Evolutionary conservation across 2,329 filamentous ascomycete species (phyloP), one percentile per base, ranked within the genome.

Genomic region (Alternaria sp.): DNA sequence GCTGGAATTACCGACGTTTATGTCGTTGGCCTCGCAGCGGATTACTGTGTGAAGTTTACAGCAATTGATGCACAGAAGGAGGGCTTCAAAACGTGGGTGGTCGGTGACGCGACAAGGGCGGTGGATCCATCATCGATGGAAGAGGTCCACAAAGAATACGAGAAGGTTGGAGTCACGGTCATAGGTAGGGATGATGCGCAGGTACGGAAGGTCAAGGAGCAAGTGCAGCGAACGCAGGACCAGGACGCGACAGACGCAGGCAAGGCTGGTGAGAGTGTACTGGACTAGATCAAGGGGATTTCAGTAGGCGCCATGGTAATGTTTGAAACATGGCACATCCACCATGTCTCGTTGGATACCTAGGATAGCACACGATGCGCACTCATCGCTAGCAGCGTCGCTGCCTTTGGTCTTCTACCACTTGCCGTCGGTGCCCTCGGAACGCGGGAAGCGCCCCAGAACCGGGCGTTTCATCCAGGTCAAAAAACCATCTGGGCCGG

Each of bases 41-140:
- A 98, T 77, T 97, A 91, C 76, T 99, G 95, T 75, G 93, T 98
- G 54, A 89, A 87, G 73, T 85, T 80, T 62, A 96, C 93, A 14
- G 94, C 93, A 0, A 78, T 92, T 50, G 91, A 97, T 81, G 89
- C 93, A 0, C 83, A 79, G 2, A 85, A 84, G 63, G 88, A 90
- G 68, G 94, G 93, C 0, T 97, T 95, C 73, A 81, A 77, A 66
- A 90, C 90, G 4, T 91, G 84, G 76, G 84, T 98, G 24, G 81
- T 98, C 3, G 86, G 89, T 68, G 92, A 98, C 70, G 93, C 84
- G 8, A 93, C 90, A 5, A 88, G 83, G 74, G 85, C 91, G 4
- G 92, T 97, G 2, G 85, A 90, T 74, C 81, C 83, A 11, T 66
- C 66, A 34, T 76, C 73, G 33, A 92, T 90, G 90, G 80, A 80